Conservation (phyloP, 805 yeast genomes). For the Brettanomyces sp. region DNA sequence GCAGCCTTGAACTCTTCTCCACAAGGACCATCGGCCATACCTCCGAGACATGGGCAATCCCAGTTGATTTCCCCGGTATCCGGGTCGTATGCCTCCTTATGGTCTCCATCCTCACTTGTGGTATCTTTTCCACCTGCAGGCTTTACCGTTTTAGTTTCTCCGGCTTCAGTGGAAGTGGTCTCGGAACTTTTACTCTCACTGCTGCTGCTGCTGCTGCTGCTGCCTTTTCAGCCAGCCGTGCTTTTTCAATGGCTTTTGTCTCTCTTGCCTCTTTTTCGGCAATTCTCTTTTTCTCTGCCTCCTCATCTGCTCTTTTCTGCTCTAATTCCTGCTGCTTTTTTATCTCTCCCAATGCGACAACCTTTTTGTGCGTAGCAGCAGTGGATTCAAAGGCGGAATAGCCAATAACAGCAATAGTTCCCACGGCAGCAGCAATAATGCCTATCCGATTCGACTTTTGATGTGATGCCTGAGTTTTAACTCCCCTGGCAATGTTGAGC, state of each 20-base stretch:
- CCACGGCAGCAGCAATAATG: slow-evolving; percentile 1
- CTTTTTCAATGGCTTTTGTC: not conserved
- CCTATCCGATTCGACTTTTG: not conserved
- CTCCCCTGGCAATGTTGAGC: too few species aligned
- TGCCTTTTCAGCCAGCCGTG: slow-evolving; percentile 1
- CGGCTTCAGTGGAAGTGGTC: not conserved
- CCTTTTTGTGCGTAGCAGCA: not conserved
- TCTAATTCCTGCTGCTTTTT: not conserved
- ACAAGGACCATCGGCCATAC: slow-evolving; percentile 98
- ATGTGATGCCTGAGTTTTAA: not conserved
- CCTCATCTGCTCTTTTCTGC: not conserved
- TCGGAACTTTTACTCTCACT: slow-evolving; percentile 4
- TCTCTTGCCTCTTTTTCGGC: not conserved
- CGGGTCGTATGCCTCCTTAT: slow-evolving; percentile 78
- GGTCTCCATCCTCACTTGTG: slow-evolving; percentile 30
- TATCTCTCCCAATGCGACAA: not conserved
- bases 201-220: slow-evolving; percentile 3
- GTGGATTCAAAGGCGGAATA: not conserved
- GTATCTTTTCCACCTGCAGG: slow-evolving; percentile 6
- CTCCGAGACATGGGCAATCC: slow-evolving; percentile 99
- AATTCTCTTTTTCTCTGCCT: not conserved
- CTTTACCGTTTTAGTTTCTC: slow-evolving; percentile 4
- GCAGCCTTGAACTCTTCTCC: slow-evolving; percentile 94
- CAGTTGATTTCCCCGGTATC: slow-evolving; percentile 98
- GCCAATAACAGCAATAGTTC: slow-evolving; percentile 5